Conservation (phyloP, 2,329 filamentous ascomycete genomes). For the Lecanoromycetidae sp. region DNA sequence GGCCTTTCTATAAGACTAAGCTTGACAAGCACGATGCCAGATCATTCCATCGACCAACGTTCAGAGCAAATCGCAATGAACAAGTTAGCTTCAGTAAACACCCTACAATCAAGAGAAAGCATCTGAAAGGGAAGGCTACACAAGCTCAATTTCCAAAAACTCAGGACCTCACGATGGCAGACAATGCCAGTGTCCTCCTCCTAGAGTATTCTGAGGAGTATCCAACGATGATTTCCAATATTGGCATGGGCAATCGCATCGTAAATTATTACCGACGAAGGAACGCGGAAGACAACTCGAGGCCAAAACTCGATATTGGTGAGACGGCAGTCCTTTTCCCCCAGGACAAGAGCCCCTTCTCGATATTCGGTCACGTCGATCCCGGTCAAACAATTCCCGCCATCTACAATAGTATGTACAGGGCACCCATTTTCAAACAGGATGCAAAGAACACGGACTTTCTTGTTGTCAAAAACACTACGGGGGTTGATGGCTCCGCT, state of each 20-base stretch:
- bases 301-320: constrained; percentile 72
- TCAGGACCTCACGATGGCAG: constrained; percentile 71
- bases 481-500: constrained; percentile 60
- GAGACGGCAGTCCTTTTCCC: constrained; percentile 79
- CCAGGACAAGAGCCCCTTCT: constrained; percentile 92
- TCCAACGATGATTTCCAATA: constrained; percentile 83
- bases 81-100: constrained; percentile 62
- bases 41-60: constrained; percentile 71
- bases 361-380: constrained; percentile 85
- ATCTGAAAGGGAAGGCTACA: constrained; percentile 65
- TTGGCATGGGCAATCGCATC: constrained; percentile 90
- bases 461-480: constrained; percentile 69
- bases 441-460: constrained; percentile 69
- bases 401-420: constrained; percentile 89
- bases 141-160: constrained; percentile 69
- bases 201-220: constrained; percentile 95
- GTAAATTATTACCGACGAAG: constrained; percentile 95
- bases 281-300: constrained; percentile 60
- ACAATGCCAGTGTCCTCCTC: constrained; percentile 77
- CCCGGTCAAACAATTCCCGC: constrained; percentile 82
- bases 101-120: constrained; percentile 65
- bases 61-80: constrained; percentile 59
- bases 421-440: constrained; percentile 87
- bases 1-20: constrained; percentile 90
- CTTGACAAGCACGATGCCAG: constrained; percentile 59